Evolutionary conservation across 2,329 filamentous ascomycete genomes (phyloP), one percentile per base, ranked within the genome.

Genomic region (Xylaria digitata): DNA sequence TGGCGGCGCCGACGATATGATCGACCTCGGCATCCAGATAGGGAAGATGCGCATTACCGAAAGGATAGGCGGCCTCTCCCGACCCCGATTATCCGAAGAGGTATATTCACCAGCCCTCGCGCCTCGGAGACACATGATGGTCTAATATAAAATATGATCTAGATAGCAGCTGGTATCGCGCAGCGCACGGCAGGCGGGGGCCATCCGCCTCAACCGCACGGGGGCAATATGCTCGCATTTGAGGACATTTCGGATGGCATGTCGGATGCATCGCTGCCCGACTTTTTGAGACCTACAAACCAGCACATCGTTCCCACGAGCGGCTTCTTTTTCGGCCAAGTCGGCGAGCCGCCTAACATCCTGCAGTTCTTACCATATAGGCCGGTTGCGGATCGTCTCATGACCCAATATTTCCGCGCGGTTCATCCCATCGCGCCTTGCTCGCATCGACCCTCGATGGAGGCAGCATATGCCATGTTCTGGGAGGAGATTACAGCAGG

Each of bases 21-120:
- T 91, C 70, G 92, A 94, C 77, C 80, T 94, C 30, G 92, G 91
- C 1, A 86, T 93, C 65, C 85, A 86, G 70, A 83, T 94, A 67
- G 91, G 91, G 1, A 90, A 87, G 76, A 86, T 93, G 84, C 86
- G 87, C 65, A 88, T 94, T 66, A 92, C 90, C 2, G 91, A 94
- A 74, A 84, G 91, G 43, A 87, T 94, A 69, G 92, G 92, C 17
- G 91, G 91, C 0, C 86, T 92, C 71, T 89, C 91, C 49, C 83
- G 91, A 52, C 91, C 91, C 2, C 88, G 89, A 71, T 84, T 94
- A 64, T 85, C 87, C 3, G 89, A 93, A 77, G 91, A 93, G 82
- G 87, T 92, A 81, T 70, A 81, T 61, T 63, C 26, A 53, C 17
- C 49, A 66, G 42, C 42, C 61, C 59, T 32, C 55, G 42, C 40